Conservation (phyloP, 192 early-diverging fungal species). For the Coemansia sp. region DNA sequence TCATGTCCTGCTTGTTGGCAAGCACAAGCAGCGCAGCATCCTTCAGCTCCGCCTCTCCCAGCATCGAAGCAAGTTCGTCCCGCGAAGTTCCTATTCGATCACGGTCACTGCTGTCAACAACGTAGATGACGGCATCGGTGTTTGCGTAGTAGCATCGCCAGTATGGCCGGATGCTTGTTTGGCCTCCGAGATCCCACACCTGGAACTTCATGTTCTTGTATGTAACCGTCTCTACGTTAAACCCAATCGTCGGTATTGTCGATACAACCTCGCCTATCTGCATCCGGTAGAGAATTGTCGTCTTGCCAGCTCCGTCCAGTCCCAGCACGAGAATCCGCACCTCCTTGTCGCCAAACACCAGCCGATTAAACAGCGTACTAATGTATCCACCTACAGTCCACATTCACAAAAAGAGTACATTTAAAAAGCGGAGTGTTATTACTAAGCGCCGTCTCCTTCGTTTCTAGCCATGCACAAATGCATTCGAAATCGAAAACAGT, state of each 20-base stretch:
- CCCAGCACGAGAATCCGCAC: conserved; percentile 96
- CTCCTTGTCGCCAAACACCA: conserved; percentile 90
- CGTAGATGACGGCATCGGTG: conserved; percentile 98
- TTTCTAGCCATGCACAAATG: no score
- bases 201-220: conserved; percentile 99
- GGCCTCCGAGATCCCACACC: conserved; percentile 96
- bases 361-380: conserved; percentile 49
- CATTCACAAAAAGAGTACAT: background rate
- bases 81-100: conserved; percentile 84
- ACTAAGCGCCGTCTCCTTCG: background rate
- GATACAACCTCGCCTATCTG: conserved; percentile 97
- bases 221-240: conserved; percentile 89
- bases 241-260: conserved; percentile 90
- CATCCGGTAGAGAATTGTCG: conserved; percentile 93
- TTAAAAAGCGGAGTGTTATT: background rate
- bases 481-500: no score
- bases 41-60: conserved; percentile 92
- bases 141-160: conserved; percentile 99
- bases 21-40: conserved; percentile 88
- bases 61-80: conserved; percentile 90
- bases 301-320: conserved; percentile 95
- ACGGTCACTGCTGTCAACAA: conserved; percentile 90
- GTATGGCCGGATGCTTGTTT: conserved; percentile 88
- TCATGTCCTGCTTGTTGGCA: conserved; percentile 99
- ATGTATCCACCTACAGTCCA: conserved; percentile 31